phyloP scores from a whole-genome alignment of 805 yeast species.

The Saccharomycopsis javanensis region DNA sequence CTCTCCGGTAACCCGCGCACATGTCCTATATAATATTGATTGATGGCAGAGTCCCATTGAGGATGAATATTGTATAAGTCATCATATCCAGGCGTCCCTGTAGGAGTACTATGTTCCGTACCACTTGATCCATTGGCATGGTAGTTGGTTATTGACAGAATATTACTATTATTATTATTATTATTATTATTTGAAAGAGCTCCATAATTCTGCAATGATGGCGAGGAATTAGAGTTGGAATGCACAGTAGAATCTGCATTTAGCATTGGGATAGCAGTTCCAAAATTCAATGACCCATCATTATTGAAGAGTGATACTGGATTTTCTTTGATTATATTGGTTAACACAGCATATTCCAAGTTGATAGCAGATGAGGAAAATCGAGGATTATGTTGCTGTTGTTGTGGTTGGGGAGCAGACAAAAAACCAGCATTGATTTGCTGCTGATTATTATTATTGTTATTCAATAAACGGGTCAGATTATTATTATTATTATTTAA shows the following conservation, averaged over 20 bases:
- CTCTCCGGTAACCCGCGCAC: constrained; percentile 27
- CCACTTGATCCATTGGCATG: neutral
- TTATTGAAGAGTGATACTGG: constrained; percentile 4
- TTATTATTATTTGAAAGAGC: neutral
- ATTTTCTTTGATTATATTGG: constrained; percentile 47
- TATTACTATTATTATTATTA: neutral
- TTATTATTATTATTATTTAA: neutral
- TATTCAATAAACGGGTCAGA: neutral
- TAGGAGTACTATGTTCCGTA: neutral
- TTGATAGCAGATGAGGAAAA: constrained; percentile 66
- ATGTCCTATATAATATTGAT: constrained; percentile 60
- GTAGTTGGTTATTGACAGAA: neutral
- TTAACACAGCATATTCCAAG: constrained; percentile 59
- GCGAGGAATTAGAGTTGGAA: neutral
- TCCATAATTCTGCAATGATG: neutral
- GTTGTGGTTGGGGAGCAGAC: neutral
- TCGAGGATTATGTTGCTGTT: constrained; percentile 20
- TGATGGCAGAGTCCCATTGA: constrained; percentile 46
- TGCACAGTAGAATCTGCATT: neutral
- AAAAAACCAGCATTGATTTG: neutral
- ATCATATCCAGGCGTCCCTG: constrained; percentile 5
- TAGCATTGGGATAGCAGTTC: constrained; percentile 7
- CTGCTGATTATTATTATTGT: neutral
- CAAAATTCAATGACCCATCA: constrained; percentile 5
- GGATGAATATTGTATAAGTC: constrained; percentile 27